These are phyloP conservation scores for Trebouxiophyceae sp. DNA, from an alignment of 163 green algal genomes.

Conservation along the genomic window DNA sequence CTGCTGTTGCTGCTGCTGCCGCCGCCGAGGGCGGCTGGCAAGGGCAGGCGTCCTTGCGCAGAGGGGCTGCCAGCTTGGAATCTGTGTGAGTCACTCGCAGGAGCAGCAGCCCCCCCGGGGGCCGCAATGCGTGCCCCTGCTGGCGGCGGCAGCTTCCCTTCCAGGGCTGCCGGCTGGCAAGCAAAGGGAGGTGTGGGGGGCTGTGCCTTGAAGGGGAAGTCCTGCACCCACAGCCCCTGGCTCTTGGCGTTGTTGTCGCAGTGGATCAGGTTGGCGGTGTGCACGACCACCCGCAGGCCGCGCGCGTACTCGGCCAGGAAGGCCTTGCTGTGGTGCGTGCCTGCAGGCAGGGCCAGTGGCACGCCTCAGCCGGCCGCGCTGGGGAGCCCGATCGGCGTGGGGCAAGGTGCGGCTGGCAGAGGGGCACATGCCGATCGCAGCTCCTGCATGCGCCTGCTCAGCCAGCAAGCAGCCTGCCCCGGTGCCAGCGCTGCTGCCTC, in stretches of 20 bases:
- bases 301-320: constrained; percentile 48
- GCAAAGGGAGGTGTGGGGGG: too few species aligned
- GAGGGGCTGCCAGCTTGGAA: background rate
- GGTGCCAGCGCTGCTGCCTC: too few species aligned
- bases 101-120: background rate
- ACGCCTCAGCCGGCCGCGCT: too few species aligned
- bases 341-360: too few species aligned
- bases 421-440: too few species aligned
- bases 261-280: constrained; percentile 78
- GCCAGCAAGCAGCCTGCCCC: too few species aligned
- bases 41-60: too few species aligned
- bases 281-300: constrained; percentile 65
- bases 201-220: constrained; percentile 49
- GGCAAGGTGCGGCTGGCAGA: too few species aligned
- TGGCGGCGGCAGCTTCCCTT: background rate
- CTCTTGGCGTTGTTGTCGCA: constrained; percentile 76
- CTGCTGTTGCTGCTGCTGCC: background rate
- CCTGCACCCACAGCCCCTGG: constrained; percentile 53
- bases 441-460: too few species aligned
- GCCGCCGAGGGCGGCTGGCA: background rate
- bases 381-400: too few species aligned
- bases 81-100: background rate
- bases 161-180: too few species aligned
- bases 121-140: background rate
- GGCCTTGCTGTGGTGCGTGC: constrained; percentile 24